phyloP scores from a whole-genome alignment of 2,329 filamentous ascomycete species.

The Cytospora piceicola region DNA sequence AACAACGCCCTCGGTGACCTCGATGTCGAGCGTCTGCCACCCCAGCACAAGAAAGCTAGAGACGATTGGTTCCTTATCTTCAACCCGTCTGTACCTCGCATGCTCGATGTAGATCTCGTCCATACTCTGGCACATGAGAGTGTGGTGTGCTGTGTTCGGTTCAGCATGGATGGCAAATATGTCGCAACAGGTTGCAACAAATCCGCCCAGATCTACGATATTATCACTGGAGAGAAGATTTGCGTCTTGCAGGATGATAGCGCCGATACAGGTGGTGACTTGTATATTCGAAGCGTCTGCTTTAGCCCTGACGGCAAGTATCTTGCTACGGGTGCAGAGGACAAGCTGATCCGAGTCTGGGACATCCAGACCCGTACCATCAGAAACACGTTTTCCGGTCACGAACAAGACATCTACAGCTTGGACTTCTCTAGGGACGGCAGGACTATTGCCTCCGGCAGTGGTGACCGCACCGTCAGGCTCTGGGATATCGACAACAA shows the following conservation, averaged over 20 bases:
- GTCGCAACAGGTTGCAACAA: constrained; percentile 97
- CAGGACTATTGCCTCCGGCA: constrained; percentile 91
- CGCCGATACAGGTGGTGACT: constrained; percentile 84
- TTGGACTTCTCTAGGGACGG: constrained; percentile 94
- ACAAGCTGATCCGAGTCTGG: constrained; percentile 97
- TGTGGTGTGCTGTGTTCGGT: constrained; percentile 96
- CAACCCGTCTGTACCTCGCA: constrained; percentile 87
- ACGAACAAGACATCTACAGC: constrained; percentile 98
- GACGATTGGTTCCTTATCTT: constrained; percentile 97
- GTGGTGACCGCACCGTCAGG: constrained; percentile 90
- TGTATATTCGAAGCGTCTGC: constrained; percentile 97
- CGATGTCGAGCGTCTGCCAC: constrained; percentile 81
- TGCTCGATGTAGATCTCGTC: constrained; percentile 90
- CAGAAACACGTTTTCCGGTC: constrained; percentile 90
- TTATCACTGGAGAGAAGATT: constrained; percentile 82
- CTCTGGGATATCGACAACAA: constrained; percentile 94
- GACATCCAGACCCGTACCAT: constrained; percentile 85
- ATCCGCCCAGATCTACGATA: constrained; percentile 99
- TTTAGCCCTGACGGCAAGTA: constrained; percentile 97
- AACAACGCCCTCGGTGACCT: constrained; percentile 78
- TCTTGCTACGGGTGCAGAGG: constrained; percentile 93
- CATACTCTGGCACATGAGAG: constrained; percentile 94
- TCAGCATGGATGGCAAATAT: constrained; percentile 93
- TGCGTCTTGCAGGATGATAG: constrained; percentile 88
- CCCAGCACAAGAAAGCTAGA: constrained; percentile 85